Conservation (phyloP, 2,329 filamentous ascomycete genomes). For the Zelopaecilomyces penicillatus region DNA sequence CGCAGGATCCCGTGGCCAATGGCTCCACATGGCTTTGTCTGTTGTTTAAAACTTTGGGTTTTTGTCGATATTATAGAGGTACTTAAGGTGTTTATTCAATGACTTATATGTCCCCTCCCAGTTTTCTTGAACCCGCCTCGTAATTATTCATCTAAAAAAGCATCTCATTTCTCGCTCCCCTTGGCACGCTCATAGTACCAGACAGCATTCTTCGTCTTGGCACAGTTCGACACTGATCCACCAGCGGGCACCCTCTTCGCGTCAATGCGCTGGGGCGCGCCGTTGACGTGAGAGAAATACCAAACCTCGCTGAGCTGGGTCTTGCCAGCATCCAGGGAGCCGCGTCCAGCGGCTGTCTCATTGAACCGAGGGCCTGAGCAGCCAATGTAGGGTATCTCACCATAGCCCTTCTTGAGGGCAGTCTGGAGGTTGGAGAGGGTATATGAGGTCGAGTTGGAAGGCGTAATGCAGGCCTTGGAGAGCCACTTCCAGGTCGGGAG, state of each 20-base stretch:
- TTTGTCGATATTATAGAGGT: no score
- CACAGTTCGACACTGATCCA: conserved; percentile 44
- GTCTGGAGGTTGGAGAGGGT: conserved; percentile 42
- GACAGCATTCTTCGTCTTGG: conserved; percentile 42
- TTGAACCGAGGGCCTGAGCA: conserved; percentile 55
- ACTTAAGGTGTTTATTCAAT: no score
- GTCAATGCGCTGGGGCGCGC: conserved; percentile 44
- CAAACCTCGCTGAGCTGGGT: conserved; percentile 55
- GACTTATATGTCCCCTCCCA: no score
- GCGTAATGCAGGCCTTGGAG: conserved; percentile 41
- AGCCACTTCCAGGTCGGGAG: conserved; percentile 56
- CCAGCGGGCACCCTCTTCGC: conserved; percentile 37
- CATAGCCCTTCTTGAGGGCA: conserved; percentile 41
- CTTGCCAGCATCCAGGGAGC: conserved; percentile 45
- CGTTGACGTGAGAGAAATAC: conserved; percentile 57
- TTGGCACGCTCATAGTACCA: conserved; percentile 44
- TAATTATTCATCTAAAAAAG: no score
- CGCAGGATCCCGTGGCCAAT: neutral
- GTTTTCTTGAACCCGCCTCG: no score
- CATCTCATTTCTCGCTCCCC: conserved; percentile 16
- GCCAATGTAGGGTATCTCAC: conserved; percentile 50
- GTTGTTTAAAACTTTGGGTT: no score
- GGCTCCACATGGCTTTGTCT: no score
- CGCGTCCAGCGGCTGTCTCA: conserved; percentile 47
- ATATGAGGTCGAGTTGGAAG: conserved; percentile 51